Percentiles rank a stretch among this genome's conserved stretches.
Evolutionary conservation across 2,329 filamentous ascomycete genomes (phyloP).

Genomic region (Cercospora sp.): DNA sequence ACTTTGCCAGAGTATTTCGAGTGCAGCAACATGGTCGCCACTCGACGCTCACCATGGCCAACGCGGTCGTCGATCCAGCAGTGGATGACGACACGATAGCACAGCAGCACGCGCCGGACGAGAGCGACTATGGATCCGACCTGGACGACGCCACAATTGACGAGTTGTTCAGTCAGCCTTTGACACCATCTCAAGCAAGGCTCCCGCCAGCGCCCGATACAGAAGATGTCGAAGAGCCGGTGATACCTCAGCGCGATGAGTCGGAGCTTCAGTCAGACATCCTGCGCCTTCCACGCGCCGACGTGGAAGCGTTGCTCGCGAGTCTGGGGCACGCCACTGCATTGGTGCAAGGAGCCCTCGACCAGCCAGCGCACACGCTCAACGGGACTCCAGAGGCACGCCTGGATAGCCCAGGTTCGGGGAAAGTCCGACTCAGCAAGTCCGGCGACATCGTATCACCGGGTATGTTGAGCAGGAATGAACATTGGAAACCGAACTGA

Average conservation of each 20-base stretch:
- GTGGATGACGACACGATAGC: conserved; percentile 20
- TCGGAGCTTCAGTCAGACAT: conserved; percentile 17
- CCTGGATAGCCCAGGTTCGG: background rate
- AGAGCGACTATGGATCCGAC: conserved; percentile 65
- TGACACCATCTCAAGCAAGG: conserved; percentile 31
- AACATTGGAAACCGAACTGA: conserved; percentile 24
- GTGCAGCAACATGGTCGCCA: conserved; percentile 9
- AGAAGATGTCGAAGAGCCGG: conserved; percentile 27
- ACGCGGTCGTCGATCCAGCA: background rate
- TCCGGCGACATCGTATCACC: conserved; percentile 5
- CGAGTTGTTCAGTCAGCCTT: conserved; percentile 51
- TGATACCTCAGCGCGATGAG: conserved; percentile 28
- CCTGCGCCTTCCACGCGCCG: conserved; percentile 21
- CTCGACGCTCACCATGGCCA: background rate
- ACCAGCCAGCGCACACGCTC: conserved; percentile 18
- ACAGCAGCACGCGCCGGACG: conserved; percentile 16
- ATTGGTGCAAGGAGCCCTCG: background rate
- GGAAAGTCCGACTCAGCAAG: background rate
- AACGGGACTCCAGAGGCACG: conserved; percentile 8
- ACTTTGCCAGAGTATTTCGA: conserved; percentile 6
- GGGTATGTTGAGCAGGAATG: background rate
- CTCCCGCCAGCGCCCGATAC: conserved; percentile 1
- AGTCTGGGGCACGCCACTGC: conserved; percentile 1
- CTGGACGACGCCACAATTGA: conserved; percentile 58
- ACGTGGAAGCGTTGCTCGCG: conserved; percentile 7